Percentiles rank a stretch among this genome's conserved stretches.
These are phyloP conservation scores for Tetragonia tetragonoides DNA, from an alignment of 148 eudicot genomes.

Conservation along the genomic window DNA sequence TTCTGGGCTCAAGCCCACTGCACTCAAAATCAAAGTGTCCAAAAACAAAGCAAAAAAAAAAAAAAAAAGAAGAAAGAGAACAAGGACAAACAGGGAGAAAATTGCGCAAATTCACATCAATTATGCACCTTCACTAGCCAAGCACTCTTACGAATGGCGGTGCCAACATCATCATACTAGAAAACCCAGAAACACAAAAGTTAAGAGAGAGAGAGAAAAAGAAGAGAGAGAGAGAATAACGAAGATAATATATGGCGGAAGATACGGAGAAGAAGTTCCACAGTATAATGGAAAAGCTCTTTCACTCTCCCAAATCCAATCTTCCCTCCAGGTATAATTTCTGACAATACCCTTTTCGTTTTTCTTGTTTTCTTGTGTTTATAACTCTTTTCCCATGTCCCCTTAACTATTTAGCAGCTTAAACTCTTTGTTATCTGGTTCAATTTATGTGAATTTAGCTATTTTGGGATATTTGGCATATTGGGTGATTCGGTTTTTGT, in stretches of 20 bases:
- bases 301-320: slow-evolving; percentile 48
- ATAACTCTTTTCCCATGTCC: background rate
- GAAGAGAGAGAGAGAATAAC: background rate
- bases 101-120: background rate
- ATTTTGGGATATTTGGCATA: slow-evolving; percentile 7
- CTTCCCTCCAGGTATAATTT: slow-evolving; percentile 25
- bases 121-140: background rate
- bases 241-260: slow-evolving; percentile 49
- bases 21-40: too few relatives aligned
- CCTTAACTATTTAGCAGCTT: background rate
- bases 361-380: background rate
- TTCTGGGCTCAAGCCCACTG: too few relatives aligned
- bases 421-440: background rate
- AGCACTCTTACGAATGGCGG: background rate
- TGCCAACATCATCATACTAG: background rate
- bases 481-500: background rate
- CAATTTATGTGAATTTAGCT: background rate
- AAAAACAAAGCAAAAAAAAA: too few relatives aligned
- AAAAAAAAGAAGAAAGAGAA: too few relatives aligned
- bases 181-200: background rate
- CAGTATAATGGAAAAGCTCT: slow-evolving; percentile 73
- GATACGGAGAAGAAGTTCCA: slow-evolving; percentile 74
- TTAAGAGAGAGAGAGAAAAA: background rate
- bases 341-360: background rate
- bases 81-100: background rate